Conservation (phyloP, 768 basidiomycete genomes). For the Rhodosporidiobolus odoratus region DNA sequence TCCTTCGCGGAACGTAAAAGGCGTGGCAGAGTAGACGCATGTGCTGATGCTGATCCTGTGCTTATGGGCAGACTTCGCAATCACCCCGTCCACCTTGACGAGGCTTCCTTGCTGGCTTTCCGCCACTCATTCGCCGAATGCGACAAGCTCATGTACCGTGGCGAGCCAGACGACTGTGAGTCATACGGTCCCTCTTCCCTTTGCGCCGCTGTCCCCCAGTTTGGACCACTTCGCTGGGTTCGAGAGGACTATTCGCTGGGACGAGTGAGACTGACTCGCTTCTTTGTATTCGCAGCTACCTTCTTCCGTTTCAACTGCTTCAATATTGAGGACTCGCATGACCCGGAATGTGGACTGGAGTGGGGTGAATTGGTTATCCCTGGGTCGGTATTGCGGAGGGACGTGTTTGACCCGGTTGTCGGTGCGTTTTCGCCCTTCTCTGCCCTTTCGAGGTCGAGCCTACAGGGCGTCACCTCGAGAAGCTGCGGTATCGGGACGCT, state of each 20-base stretch:
- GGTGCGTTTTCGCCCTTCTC: conserved; percentile 49
- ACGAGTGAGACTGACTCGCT: no score
- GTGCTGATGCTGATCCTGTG: no score
- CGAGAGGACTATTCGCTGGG: no score
- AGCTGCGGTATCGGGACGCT: background rate
- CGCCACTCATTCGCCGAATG: conserved; percentile 63
- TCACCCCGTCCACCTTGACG: conserved; percentile 77
- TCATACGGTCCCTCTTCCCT: no score
- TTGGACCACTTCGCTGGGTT: no score
- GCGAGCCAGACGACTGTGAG: conserved; percentile 71
- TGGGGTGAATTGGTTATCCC: conserved; percentile 80
- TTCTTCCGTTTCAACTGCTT: conserved; percentile 87
- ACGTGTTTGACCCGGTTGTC: conserved; percentile 84
- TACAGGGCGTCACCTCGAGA: no score
- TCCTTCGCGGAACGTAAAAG: no score
- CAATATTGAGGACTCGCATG: conserved; percentile 61
- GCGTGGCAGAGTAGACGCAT: no score
- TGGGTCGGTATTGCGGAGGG: conserved; percentile 67
- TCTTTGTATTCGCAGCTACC: no score
- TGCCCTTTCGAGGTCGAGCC: no score
- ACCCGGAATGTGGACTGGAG: conserved; percentile 67
- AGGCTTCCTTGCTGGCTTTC: conserved; percentile 53
- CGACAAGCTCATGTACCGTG: conserved; percentile 71
- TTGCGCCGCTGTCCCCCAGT: no score
- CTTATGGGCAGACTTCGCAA: conserved; percentile 56